Evolutionary conservation across 306 rosid genomes (phyloP).

Genomic region (Notholithocarpus densiflorus): DNA sequence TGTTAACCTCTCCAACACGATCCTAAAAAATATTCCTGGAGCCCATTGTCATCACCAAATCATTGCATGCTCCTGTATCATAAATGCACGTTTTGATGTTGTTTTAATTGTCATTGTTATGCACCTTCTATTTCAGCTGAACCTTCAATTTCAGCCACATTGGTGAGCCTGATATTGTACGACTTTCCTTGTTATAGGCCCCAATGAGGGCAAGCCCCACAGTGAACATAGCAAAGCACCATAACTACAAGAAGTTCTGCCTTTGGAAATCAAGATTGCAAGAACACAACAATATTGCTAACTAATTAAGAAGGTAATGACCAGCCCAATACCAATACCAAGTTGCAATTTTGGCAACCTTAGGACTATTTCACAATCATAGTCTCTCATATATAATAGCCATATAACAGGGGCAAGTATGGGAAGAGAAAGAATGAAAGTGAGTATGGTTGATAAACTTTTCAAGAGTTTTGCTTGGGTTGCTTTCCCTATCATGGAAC

Average conservation of each 20-base stretch:
- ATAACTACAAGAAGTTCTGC: slow-evolving; percentile 16
- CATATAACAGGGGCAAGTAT: slow-evolving; percentile 18
- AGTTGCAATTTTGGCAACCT: slow-evolving; percentile 4
- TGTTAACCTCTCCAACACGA: too few species aligned
- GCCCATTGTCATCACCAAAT: neutral
- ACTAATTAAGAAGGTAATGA: slow-evolving; percentile 2
- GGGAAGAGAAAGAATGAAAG: slow-evolving; percentile 20
- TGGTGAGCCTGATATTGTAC: slow-evolving; percentile 25
- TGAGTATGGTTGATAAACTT: neutral
- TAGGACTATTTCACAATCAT: slow-evolving; percentile 23
- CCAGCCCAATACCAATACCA: slow-evolving; percentile 1
- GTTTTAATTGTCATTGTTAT: neutral
- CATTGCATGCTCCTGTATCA: slow-evolving; percentile 7
- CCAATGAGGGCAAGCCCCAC: slow-evolving; percentile 28
- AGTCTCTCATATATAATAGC: slow-evolving; percentile 17
- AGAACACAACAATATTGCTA: slow-evolving; percentile 12
- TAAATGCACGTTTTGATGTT: slow-evolving; percentile 24
- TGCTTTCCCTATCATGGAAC: neutral
- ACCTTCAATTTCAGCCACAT: slow-evolving; percentile 5
- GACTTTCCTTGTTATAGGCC: slow-evolving; percentile 16
- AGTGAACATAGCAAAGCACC: slow-evolving; percentile 18
- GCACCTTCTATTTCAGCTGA: neutral
- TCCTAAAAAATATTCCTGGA: too few species aligned
- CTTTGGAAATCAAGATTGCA: slow-evolving; percentile 15
- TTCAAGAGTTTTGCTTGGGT: neutral